Percentiles rank a stretch among this genome's conserved stretches.
These are phyloP conservation scores for Diaporthe sp. DNA, from an alignment of 2,329 filamentous ascomycete species.

Conservation along the genomic window DNA sequence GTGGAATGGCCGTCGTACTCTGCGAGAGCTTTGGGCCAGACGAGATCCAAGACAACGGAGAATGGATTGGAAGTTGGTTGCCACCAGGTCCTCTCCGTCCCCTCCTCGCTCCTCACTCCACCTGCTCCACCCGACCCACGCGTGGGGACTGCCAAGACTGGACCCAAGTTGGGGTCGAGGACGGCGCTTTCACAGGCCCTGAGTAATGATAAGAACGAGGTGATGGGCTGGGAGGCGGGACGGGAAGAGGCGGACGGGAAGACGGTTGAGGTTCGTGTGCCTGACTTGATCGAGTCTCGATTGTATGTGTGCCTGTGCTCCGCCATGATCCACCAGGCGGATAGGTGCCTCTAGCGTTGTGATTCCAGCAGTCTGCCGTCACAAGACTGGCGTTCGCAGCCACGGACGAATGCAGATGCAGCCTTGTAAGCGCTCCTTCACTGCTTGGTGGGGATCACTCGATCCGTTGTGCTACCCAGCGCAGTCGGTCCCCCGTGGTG, in stretches of 20 bases:
- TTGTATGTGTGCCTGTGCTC: slow-evolving; percentile 19
- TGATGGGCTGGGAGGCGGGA: not conserved
- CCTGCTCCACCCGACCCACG: not conserved
- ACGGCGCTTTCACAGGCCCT: not conserved
- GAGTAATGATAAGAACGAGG: not conserved
- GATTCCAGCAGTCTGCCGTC: slow-evolving; percentile 6
- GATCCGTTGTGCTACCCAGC: slow-evolving; percentile 16
- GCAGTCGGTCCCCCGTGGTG: not conserved
- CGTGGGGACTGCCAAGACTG: not conserved
- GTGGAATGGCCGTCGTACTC: not conserved
- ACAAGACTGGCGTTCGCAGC: slow-evolving; percentile 22
- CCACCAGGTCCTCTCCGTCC: not conserved
- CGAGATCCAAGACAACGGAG: not conserved
- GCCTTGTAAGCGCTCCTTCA: slow-evolving; percentile 27
- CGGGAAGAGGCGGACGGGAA: slow-evolving; percentile 9
- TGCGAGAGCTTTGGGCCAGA: not conserved
- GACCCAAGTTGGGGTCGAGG: slow-evolving; percentile 8
- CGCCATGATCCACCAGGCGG: slow-evolving; percentile 26
- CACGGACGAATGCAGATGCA: slow-evolving; percentile 28
- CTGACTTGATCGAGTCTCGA: not conserved
- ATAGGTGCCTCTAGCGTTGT: slow-evolving; percentile 1
- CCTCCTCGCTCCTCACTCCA: not conserved
- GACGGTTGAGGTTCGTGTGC: slow-evolving; percentile 20
- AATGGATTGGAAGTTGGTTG: not conserved
- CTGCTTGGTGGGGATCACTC: not conserved